Evolutionary conservation across 805 yeast species (phyloP), one percentile per base, ranked within the genome.

Genomic region (Starmerella stellata): DNA sequence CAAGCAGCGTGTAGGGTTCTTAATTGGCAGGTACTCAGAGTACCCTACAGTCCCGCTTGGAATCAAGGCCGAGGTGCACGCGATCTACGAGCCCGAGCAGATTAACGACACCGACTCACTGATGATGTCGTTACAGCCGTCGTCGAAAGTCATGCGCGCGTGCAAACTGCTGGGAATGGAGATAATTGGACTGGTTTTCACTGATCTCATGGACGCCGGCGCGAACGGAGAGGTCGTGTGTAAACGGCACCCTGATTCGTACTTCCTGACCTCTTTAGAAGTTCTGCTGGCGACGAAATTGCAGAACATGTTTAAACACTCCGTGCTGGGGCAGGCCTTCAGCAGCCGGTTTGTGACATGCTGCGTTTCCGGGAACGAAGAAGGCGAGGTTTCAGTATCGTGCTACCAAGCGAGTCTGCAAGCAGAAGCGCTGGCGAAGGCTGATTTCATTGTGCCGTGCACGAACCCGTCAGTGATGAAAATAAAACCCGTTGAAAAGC

Each of bases 261-360:
- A 80, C 56, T 90, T 90, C 54, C 59, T 90, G 42, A 74, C 93
- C 4, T 79, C 93, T n/a, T 59, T 83, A 24, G 99, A 90, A 59
- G 73, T 81, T 7, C 55, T 73, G 13, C 75, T 83, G 68, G 81
- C 95, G 1, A 85, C 93, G 0, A 66, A 69, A 44, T 66, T 78
- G 60, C 99, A 90, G 61, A 53, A 65, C 16, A 60, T 62, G 42
- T 64, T 70, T 51, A 79, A 82, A 16, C 70, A 67, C 21, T 57
- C 68, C 8, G 3, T 19, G 11, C 13, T 21, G 4, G 40, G 35
- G 17, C 80, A 82, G 2, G 49, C 53, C 21, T 90, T 70, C 55
- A 78, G 94, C 14, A 83, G 95, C 7, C 81, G 82, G 53, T 90
- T 82, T 55, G 87, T 85, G 16, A 87, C 96, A 1, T 85, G 95